phyloP scores from a whole-genome alignment of 345 rosid genomes.

The Capsella bursapastoris region DNA sequence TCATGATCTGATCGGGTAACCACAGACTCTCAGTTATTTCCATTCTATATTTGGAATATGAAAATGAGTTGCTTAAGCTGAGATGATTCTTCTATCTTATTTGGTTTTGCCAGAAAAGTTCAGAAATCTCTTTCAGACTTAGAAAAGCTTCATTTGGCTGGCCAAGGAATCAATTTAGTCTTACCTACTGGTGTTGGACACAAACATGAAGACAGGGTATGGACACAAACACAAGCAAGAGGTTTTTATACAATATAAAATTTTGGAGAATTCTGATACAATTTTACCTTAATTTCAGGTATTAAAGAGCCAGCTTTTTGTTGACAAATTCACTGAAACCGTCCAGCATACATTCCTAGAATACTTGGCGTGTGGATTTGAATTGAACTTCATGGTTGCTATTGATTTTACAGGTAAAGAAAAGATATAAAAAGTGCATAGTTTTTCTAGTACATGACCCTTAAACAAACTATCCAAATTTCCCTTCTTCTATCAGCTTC shows the following conservation, averaged over 20 bases:
- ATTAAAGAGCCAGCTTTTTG: conserved; percentile 72
- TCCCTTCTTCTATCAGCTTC: conserved; percentile 64
- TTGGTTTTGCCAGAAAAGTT: conserved; percentile 60
- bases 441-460: not conserved
- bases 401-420: conserved; percentile 87
- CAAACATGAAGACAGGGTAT: conserved; percentile 66
- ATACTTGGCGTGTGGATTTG: conserved; percentile 80
- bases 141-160: conserved; percentile 64
- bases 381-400: conserved; percentile 95
- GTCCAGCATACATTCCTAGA: conserved; percentile 78
- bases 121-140: conserved; percentile 77
- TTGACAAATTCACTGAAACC: conserved; percentile 73
- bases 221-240: not conserved
- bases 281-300: conserved; percentile 45
- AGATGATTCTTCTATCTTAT: conserved; percentile 40
- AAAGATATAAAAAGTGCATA: not conserved
- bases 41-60: not conserved
- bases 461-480: conserved; percentile 14
- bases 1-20: conserved; percentile 43
- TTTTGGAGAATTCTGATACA: not conserved
- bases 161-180: conserved; percentile 58
- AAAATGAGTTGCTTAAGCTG: conserved; percentile 6
- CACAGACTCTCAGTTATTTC: not conserved
- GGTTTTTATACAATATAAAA: not conserved
- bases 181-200: conserved; percentile 66